Base-by-base conservation (phyloP, 2,329 filamentous ascomycete species). In the Emmonsiellopsis sp. region DNA sequence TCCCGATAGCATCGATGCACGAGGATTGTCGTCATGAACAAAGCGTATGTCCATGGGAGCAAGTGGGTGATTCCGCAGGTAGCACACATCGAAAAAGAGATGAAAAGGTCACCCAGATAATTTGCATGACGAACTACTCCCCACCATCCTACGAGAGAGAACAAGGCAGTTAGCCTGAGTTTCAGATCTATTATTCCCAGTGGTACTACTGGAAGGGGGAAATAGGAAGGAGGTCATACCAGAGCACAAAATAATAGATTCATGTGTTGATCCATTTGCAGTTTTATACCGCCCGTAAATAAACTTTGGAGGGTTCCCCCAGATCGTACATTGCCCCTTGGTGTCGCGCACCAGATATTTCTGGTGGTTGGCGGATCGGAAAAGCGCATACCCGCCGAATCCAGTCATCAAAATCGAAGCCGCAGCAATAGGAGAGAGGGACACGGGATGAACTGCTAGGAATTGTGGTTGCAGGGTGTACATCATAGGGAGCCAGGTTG, bases 401-500 rank as follows among this genome's bases (percentile, higher is more conserved):
- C 70, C 70, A 14, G 64, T 57, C 7, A 51, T 17, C 14, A 71
- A 56, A 32, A 71, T 58, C 14, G 56, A 55, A 2, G 59, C 36
- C 2, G 65, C 68, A 7, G 55, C 48, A 2, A 64, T 17, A n/a
- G 47, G 13, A n/a, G 63, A 49, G 37, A 71, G 48, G 48, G 61
- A 49, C 49, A 70, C 45, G 36, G 74, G 74, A 52, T 77, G 71
- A 1, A 63, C 60, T 2, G 72, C 71, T 1, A 78, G 63, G 49
- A 75, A 78, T 54, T 78, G 75, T 0, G 68, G 68, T 55, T 78
- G 75, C 0, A 76, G 65, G 0, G 75, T 77, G 58, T 77, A 77
- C 27, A 72, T 69, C 0, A 64, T 67, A 0, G 75, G 74, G 2
- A 78, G 62, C 62, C 71, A 77, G 13, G 69, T 73, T 31, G 72